Evolutionary conservation across 2,329 filamentous ascomycete species (phyloP).

Genomic region (Atkinsonella texensis): DNA sequence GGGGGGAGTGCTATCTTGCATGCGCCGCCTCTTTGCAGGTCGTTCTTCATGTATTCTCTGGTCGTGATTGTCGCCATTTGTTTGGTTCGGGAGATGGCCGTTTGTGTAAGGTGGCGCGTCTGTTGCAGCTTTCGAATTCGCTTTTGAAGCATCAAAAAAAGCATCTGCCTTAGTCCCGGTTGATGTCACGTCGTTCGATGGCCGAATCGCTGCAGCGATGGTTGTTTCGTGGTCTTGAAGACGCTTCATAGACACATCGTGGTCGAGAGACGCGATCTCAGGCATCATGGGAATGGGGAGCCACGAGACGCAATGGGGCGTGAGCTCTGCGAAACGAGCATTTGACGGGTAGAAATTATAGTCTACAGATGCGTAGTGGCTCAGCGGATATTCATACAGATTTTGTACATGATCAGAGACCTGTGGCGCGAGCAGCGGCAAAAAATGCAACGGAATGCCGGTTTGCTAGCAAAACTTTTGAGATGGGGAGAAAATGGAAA

Average conservation of each 20-base stretch:
- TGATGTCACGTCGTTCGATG: constrained; percentile 11
- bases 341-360: constrained; percentile 42
- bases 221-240: constrained; percentile 15
- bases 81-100: constrained; percentile 25
- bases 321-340: constrained; percentile 45
- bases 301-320: constrained; percentile 32
- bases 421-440: constrained; percentile 33
- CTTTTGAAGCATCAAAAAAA: constrained; percentile 5
- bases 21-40: constrained; percentile 55
- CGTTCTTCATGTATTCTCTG: constrained; percentile 29
- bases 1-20: constrained; percentile 33
- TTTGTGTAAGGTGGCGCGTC: constrained; percentile 16
- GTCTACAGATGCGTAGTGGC: constrained; percentile 39
- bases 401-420: constrained; percentile 44
- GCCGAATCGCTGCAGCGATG: constrained; percentile 12
- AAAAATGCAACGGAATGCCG: constrained; percentile 29
- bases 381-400: constrained; percentile 32
- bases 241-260: constrained; percentile 21
- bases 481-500: constrained; percentile 19
- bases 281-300: constrained; percentile 41
- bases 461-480: constrained; percentile 41
- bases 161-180: constrained; percentile 9
- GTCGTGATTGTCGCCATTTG: constrained; percentile 47
- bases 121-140: constrained; percentile 11
- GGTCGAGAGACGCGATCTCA: constrained; percentile 46